Evolutionary conservation across 1,139 yeast genomes (phyloP), one percentile per base, ranked within the genome.

Genomic region (Pneumocystis murina): DNA sequence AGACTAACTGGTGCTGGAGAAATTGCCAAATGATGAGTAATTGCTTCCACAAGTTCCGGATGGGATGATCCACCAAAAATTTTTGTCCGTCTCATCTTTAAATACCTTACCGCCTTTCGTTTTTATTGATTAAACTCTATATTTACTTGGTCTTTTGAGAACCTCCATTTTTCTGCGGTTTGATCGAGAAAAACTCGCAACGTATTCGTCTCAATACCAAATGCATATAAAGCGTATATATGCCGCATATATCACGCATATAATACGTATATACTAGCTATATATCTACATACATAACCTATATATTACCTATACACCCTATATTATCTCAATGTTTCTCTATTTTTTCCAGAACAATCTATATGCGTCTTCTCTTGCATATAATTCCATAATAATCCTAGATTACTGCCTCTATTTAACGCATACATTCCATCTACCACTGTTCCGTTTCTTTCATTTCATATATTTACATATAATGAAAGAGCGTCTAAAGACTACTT

Each of bases 21-120:
- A 60, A 91, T 92, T 43, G 97, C 97, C 63, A 94, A 78, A 64
- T 92, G 81, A 67, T 87, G 88, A 76, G 98, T 91, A 59, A 94
- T 95, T 69, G 88, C 80, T 69, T 83, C 80, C 40, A 98, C 98
- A 69, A 92, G 80, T 73, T 89, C 96, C 7, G 97, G 96, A 75
- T 94, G 98, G 63, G 97, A 89, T 65, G 90, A 84, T 60, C 98
- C 99, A 65, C 92, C 95, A 75, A 92, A 92, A 63, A 92, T 90
- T 75, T 92, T 92, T 73, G 96, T 89, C 84, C 90, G 90, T 76
- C 97, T 87, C 98, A 92, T 92, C 40, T 6, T 39, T 48, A 36
- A 40, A n/a, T 24, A 30, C 55, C 33, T 24, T 48, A 5, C 17
- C n/a, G 33, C 14, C 54, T 5, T 30, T 17, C 2, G 2, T 41